Conservation (phyloP, 768 basidiomycete genomes). For the Sarcodon aspratus region DNA sequence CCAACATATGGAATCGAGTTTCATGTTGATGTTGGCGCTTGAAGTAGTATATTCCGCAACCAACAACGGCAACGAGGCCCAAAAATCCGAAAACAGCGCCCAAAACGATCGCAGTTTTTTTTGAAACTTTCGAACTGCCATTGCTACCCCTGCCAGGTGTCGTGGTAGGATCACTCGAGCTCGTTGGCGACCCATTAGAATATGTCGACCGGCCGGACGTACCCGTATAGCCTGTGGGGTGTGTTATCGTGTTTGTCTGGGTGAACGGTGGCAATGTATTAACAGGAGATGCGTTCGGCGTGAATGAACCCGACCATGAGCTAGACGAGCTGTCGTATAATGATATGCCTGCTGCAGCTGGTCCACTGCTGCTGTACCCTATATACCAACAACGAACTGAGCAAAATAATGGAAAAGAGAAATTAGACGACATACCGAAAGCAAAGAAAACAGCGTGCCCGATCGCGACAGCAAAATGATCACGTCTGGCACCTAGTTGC, state of each 20-base stretch:
- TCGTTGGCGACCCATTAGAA: too few species aligned
- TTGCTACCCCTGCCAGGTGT: not conserved
- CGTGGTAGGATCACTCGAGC: not conserved
- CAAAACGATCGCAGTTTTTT: constrained; percentile 41
- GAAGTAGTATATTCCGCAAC: constrained; percentile 32
- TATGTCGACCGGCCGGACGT: too few species aligned
- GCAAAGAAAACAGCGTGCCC: constrained; percentile 62
- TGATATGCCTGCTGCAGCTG: constrained; percentile 42
- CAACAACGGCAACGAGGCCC: constrained; percentile 33
- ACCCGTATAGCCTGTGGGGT: too few species aligned
- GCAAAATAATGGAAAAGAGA: not conserved
- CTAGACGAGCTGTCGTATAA: constrained; percentile 35
- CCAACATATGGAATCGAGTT: constrained; percentile 17
- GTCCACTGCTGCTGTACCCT: constrained; percentile 22
- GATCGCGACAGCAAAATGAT: constrained; percentile 61
- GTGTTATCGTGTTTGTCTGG: not conserved
- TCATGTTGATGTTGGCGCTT: constrained; percentile 20
- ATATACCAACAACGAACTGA: not conserved
- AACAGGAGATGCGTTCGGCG: constrained; percentile 15
- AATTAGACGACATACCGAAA: constrained; percentile 44
- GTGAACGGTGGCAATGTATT: not conserved
- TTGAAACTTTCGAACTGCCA: not conserved
- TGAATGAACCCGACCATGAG: constrained; percentile 25
- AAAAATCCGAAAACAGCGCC: constrained; percentile 53
- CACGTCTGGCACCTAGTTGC: constrained; percentile 51